Conservation (phyloP, 2,329 filamentous ascomycete genomes). For the Ceratocystis alfenasii region DNA sequence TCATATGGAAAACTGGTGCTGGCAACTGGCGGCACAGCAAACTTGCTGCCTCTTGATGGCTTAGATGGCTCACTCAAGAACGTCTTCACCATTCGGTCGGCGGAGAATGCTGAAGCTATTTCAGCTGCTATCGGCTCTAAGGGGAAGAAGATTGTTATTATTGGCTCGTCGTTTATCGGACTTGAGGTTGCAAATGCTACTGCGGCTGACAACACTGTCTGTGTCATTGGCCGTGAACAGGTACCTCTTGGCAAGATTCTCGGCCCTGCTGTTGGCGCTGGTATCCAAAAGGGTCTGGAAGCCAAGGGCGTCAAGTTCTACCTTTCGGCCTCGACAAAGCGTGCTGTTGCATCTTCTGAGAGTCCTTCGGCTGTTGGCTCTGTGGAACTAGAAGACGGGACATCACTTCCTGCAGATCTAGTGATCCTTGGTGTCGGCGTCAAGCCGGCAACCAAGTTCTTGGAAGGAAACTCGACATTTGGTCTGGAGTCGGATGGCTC, state of each 20-base stretch:
- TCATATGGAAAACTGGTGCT: constrained; percentile 81
- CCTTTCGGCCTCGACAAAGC: constrained; percentile 62
- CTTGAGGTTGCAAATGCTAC: constrained; percentile 92
- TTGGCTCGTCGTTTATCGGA: constrained; percentile 92
- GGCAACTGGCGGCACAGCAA: constrained; percentile 72
- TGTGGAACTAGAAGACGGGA: constrained; percentile 76
- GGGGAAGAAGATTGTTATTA: constrained; percentile 80
- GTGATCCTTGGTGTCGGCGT: constrained; percentile 90
- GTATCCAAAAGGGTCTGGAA: constrained; percentile 69
- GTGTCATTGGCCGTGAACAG: constrained; percentile 78
- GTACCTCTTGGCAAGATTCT: constrained; percentile 77
- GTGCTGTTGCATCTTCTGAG: constrained; percentile 56
- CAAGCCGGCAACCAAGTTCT: constrained; percentile 68
- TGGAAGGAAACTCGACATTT: constrained; percentile 59
- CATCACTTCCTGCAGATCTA: constrained; percentile 69
- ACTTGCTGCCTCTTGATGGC: constrained; percentile 63
- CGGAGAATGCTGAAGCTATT: constrained; percentile 70
- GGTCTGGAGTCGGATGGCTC: constrained; percentile 75
- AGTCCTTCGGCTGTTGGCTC: constrained; percentile 64
- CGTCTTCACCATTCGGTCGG: constrained; percentile 69
- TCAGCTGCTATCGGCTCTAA: constrained; percentile 66
- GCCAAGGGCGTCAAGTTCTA: constrained; percentile 82
- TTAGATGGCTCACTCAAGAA: constrained; percentile 70
- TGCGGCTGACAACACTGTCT: constrained; percentile 66
- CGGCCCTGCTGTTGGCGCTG: constrained; percentile 65